These are phyloP conservation scores for Leccinum subgranulosum DNA, from an alignment of 768 basidiomycete species.

Conservation along the genomic window DNA sequence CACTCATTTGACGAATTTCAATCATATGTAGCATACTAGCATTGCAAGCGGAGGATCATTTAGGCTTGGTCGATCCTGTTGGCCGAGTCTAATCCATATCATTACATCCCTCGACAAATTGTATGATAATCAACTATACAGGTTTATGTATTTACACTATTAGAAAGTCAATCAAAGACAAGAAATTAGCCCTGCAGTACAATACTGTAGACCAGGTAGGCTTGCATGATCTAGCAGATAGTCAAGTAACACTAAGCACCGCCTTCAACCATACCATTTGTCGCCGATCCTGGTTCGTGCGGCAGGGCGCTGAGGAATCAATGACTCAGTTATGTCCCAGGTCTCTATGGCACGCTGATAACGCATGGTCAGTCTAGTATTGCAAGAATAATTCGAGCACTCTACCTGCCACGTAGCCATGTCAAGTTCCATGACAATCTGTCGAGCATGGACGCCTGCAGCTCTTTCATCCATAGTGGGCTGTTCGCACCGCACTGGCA, in stretches of 20 bases:
- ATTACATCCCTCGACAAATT: neutral
- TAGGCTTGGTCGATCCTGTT: neutral
- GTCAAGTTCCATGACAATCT: slow-evolving; percentile 91
- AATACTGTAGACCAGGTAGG: slow-evolving; percentile 9
- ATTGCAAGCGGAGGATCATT: neutral
- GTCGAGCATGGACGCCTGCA: slow-evolving; percentile 66
- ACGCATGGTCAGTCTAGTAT: neutral
- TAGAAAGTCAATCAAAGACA: neutral
- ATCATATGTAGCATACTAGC: neutral
- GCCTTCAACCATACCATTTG: slow-evolving; percentile 66
- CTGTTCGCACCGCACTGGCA: slow-evolving; percentile 58
- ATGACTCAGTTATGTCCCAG: slow-evolving; percentile 73
- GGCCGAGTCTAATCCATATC: neutral
- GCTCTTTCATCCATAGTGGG: slow-evolving; percentile 63
- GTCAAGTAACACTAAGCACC: neutral
- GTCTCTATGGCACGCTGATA: slow-evolving; percentile 80
- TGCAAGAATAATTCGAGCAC: slow-evolving; percentile 12
- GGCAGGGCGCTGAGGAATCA: slow-evolving; percentile 71
- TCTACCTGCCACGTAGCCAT: slow-evolving; percentile 83
- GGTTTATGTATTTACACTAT: neutral
- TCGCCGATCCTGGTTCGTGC: slow-evolving; percentile 54
- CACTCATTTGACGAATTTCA: neutral
- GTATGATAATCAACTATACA: neutral
- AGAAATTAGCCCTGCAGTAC: slow-evolving; percentile 17
- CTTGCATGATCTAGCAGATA: slow-evolving; percentile 1